These are phyloP conservation scores for Firmiana major DNA, from an alignment of 345 rosid genomes.

Conservation along the genomic window DNA sequence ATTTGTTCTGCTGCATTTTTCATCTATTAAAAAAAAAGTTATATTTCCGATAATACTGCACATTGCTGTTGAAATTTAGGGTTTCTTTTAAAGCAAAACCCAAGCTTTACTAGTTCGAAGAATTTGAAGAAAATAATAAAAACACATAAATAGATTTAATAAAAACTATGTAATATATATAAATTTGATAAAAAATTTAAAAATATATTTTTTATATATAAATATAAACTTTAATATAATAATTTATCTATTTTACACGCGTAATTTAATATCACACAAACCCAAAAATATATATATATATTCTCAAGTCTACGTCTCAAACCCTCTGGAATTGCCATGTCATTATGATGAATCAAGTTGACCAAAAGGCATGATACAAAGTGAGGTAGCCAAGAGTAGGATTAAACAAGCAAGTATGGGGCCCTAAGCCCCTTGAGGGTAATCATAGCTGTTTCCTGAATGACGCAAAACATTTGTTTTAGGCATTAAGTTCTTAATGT, in stretches of 20 bases:
- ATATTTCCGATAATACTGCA: too few species aligned
- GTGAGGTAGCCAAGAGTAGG: neutral
- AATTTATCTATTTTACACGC: too few species aligned
- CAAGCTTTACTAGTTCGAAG: neutral
- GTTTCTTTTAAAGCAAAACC: neutral
- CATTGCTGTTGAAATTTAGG: neutral
- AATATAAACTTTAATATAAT: too few species aligned
- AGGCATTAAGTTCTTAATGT: neutral
- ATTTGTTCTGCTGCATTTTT: neutral
- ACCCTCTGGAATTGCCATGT: too few species aligned
- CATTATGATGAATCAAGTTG: neutral
- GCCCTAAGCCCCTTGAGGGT: neutral
- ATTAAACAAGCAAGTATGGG: neutral
- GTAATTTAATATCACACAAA: too few species aligned
- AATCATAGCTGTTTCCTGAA: slow-evolving; percentile 10
- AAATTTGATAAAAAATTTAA: too few species aligned
- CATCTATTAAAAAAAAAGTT: neutral
- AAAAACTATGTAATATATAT: too few species aligned
- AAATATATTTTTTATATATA: too few species aligned
- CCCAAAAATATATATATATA: too few species aligned
- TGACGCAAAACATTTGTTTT: neutral
- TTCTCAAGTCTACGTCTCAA: too few species aligned
- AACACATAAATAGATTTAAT: too few species aligned
- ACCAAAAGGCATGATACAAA: neutral
- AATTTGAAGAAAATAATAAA: neutral